Percentiles rank a stretch among this genome's conserved stretches.
These are phyloP conservation scores for Zygosaccharomyces rouxii DNA, from an alignment of 805 yeast species.

Conservation along the genomic window DNA sequence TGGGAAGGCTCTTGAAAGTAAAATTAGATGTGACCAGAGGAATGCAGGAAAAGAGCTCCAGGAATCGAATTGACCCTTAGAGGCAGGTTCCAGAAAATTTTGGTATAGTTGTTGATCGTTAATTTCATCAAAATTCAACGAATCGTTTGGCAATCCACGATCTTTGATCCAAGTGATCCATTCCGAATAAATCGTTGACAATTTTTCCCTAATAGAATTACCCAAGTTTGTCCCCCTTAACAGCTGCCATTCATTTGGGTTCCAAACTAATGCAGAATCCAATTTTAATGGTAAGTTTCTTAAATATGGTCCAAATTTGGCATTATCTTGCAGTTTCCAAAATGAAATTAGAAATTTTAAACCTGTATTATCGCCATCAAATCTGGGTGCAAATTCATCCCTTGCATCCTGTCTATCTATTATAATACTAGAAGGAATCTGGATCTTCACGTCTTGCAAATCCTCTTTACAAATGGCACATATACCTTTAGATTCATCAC, in stretches of 20 bases:
- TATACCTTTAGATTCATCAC: constrained; percentile 36
- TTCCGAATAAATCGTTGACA: constrained; percentile 50
- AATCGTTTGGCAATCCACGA: background rate
- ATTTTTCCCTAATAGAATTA: constrained; percentile 47
- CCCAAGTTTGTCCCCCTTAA: constrained; percentile 66
- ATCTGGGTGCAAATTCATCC: constrained; percentile 20
- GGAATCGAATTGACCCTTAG: constrained; percentile 12
- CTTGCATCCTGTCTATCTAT: constrained; percentile 27
- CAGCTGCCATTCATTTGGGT: constrained; percentile 43
- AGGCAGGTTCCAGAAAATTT: constrained; percentile 15
- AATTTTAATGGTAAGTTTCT: constrained; percentile 46
- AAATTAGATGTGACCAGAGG: constrained; percentile 68
- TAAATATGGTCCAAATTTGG: constrained; percentile 43
- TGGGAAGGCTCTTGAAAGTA: constrained; percentile 81
- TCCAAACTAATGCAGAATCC: constrained; percentile 62
- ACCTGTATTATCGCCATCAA: constrained; percentile 32
- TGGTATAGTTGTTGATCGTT: constrained; percentile 19
- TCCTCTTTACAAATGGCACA: constrained; percentile 28
- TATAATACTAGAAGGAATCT: constrained; percentile 33
- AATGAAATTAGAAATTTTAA: constrained; percentile 41
- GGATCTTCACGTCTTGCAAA: constrained; percentile 25
- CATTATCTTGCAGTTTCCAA: constrained; percentile 36
- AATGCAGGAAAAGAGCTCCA: constrained; percentile 69
- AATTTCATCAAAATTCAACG: constrained; percentile 11
- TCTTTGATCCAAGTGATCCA: constrained; percentile 41